These are phyloP conservation scores for Noccaea caerulescens DNA, from an alignment of 345 rosid genomes.

Conservation along the genomic window DNA sequence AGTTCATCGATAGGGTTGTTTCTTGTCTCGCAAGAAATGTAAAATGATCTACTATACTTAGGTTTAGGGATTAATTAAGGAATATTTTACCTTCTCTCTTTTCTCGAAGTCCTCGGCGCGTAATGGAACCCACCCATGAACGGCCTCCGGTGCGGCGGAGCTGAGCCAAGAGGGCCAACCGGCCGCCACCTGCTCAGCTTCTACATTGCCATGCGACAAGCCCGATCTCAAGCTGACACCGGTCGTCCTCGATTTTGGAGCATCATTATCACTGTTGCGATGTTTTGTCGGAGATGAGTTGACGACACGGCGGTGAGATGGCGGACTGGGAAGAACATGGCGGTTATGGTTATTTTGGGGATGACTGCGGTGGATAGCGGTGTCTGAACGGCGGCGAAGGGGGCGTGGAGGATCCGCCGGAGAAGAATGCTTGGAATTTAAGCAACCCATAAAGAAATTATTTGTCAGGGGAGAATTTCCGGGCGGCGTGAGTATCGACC, in stretches of 20 bases:
- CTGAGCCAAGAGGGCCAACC: slow-evolving; percentile 90
- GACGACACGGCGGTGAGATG: slow-evolving; percentile 38
- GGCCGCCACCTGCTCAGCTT: slow-evolving; percentile 67
- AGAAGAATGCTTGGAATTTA: slow-evolving; percentile 56
- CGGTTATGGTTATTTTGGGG: slow-evolving; percentile 37
- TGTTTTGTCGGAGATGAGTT: slow-evolving; percentile 40
- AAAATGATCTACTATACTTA: not conserved
- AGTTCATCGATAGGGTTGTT: slow-evolving; percentile 6
- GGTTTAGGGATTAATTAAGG: slow-evolving; percentile 4
- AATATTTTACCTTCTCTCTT: slow-evolving; percentile 67
- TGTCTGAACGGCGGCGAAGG: slow-evolving; percentile 25
- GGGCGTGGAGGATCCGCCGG: slow-evolving; percentile 43
- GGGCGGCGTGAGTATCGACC: slow-evolving; percentile 56
- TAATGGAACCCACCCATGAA: slow-evolving; percentile 73
- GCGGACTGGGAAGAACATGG: slow-evolving; percentile 36
- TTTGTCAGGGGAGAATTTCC: slow-evolving; percentile 30
- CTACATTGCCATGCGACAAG: slow-evolving; percentile 51
- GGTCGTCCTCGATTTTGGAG: slow-evolving; percentile 42
- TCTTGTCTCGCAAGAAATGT: slow-evolving; percentile 26
- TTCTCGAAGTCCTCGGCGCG: slow-evolving; percentile 73
- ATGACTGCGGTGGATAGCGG: slow-evolving; percentile 28
- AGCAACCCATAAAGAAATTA: slow-evolving; percentile 65
- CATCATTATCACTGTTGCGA: slow-evolving; percentile 45
- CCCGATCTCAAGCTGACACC: slow-evolving; percentile 53
- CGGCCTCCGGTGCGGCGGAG: slow-evolving; percentile 69